Percentiles rank a stretch among this genome's conserved stretches.
phyloP scores from a whole-genome alignment of 2,329 filamentous ascomycete genomes.

The Penicillium sp. region DNA sequence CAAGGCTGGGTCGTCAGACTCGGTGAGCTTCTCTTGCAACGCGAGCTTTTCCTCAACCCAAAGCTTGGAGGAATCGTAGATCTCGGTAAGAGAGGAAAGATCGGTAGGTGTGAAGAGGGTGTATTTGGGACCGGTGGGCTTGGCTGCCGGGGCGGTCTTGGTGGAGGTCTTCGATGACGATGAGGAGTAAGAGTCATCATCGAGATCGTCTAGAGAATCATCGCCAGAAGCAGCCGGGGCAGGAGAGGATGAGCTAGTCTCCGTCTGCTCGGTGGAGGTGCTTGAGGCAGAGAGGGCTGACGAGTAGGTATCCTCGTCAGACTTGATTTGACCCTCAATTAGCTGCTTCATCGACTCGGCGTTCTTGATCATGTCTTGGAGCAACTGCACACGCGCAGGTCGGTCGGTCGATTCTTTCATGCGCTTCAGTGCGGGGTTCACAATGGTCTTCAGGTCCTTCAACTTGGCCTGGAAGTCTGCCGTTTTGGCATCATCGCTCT shows the following conservation, averaged over 20 bases:
- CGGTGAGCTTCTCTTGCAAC: constrained; percentile 71
- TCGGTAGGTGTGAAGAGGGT: constrained; percentile 76
- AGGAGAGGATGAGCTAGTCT: constrained; percentile 53
- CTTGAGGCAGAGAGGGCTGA: constrained; percentile 56
- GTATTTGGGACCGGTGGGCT: constrained; percentile 57
- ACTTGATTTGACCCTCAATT: constrained; percentile 74
- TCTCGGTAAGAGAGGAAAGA: constrained; percentile 65
- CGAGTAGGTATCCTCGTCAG: constrained; percentile 65
- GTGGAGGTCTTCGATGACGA: constrained; percentile 42
- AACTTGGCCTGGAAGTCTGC: constrained; percentile 77
- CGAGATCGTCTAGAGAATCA: constrained; percentile 72
- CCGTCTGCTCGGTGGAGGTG: constrained; percentile 43
- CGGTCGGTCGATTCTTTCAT: constrained; percentile 73
- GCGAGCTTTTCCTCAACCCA: constrained; percentile 78
- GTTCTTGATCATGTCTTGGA: constrained; percentile 73
- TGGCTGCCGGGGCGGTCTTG: constrained; percentile 39
- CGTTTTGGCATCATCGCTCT: constrained; percentile 75
- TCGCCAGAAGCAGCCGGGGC: constrained; percentile 27
- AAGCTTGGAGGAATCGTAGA: constrained; percentile 64
- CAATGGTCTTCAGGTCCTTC: constrained; percentile 75
- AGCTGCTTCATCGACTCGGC: constrained; percentile 71
- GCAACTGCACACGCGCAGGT: constrained; percentile 67
- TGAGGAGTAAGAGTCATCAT: constrained; percentile 65
- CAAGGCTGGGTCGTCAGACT: constrained; percentile 75
- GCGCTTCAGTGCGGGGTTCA: constrained; percentile 75